Base-by-base conservation (phyloP, 108 stramenopile genomes). In the Licmophora abbreviata region DNA sequence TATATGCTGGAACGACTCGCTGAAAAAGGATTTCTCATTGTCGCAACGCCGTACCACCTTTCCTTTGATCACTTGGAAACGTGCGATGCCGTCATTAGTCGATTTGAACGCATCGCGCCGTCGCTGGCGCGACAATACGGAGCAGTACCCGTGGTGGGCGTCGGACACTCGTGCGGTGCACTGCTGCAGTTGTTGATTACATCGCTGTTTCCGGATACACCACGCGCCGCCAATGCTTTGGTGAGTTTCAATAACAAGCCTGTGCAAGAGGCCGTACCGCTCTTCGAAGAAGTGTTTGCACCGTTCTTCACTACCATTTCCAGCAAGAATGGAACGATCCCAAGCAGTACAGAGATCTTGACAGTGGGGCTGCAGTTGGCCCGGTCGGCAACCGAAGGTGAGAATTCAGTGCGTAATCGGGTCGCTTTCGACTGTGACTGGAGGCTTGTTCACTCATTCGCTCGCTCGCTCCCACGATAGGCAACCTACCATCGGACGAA, bases 41-140 rank as follows among this genome's bases (percentile, higher is more conserved):
- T 96, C 10, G 95, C 95, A 0, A 96, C 95, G 25, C 95, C 95
- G 1, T 95, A 89, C 63, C 60, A 77, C n/a, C 56, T 96, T 35
- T 76, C 76, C 48, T 94, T 96, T 67, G 92, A 96, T 62, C 91
- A 94, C 72, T 60, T 93, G 35, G 21, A 53, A 7, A 80, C 83
- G 10, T 94, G 93, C 56, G 95, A 96, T 67, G 72, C 64, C 31
- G 67, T 96, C 30, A 69, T 94, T 48, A 65, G 59, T 24, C 66
- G 68, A 22, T 94, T 94, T 57, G 95, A 96, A 67, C 48, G 43
- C n/a, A 65, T 85, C 25, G 86, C 86, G n/a, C 77, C 81, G 28
- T 62, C 69, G 15, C 35, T 86, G 27, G 83, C 83, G 8, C 66
- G 59, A 37, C 67, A 82, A 55, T 96, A 93, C 48, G 95, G 95